Conservation (phyloP, 1,284 basidiomycete species). For the Ceratobasidium sp. region DNA sequence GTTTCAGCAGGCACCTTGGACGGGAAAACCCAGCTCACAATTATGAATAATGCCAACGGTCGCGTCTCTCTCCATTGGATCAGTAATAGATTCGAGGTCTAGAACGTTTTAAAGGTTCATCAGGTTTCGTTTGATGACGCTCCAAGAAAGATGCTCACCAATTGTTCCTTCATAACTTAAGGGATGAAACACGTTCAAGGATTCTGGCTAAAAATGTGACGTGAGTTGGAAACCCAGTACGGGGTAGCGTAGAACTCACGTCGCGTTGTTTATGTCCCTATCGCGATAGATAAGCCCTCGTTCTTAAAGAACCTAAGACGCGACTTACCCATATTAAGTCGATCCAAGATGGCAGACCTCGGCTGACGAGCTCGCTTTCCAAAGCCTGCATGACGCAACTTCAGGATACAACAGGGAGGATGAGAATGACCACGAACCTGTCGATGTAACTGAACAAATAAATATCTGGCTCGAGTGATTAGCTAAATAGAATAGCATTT, state of each 20-base stretch:
- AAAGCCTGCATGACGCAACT: slow-evolving; percentile 68
- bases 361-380: slow-evolving; percentile 90
- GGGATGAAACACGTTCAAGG: slow-evolving; percentile 92
- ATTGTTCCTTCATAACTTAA: slow-evolving; percentile 94
- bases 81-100: slow-evolving; percentile 87
- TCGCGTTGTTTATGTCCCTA: slow-evolving; percentile 83
- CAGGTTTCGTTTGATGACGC: not conserved
- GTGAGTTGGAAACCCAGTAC: too few species aligned
- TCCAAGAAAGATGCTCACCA: slow-evolving; percentile 57
- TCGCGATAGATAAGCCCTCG: not conserved
- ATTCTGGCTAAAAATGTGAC: slow-evolving; percentile 56
- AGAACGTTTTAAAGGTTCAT: not conserved
- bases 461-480: slow-evolving; percentile 68
- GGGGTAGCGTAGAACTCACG: slow-evolving; percentile 49
- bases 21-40: slow-evolving; percentile 61
- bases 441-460: slow-evolving; percentile 87
- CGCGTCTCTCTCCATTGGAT: slow-evolving; percentile 88
- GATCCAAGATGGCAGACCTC: slow-evolving; percentile 89
- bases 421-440: slow-evolving; percentile 62
- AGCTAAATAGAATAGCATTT: not conserved
- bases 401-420: not conserved
- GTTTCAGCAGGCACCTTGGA: slow-evolving; percentile 7
- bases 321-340: slow-evolving; percentile 78
- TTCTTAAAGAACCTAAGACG: not conserved
- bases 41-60: slow-evolving; percentile 97